Evolutionary conservation across 768 basidiomycete species (phyloP).

Genomic region (Suillus bovinus): DNA sequence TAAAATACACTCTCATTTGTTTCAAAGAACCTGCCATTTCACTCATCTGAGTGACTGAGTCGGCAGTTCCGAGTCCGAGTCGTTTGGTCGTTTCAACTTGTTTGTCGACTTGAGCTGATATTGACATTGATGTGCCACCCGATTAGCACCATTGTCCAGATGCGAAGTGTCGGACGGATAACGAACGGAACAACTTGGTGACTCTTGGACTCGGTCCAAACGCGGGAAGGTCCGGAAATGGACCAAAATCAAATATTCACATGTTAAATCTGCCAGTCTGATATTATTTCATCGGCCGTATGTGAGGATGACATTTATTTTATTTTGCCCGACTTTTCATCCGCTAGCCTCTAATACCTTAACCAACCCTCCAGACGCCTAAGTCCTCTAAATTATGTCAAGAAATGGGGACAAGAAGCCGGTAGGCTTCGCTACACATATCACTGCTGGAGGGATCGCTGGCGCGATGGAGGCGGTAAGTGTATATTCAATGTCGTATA

Average conservation of each 20-base stretch:
- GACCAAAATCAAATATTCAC: slow-evolving; percentile 26
- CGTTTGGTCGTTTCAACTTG: background rate
- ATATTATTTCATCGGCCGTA: slow-evolving; percentile 13
- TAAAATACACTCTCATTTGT: background rate
- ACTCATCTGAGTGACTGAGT: no score
- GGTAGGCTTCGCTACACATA: slow-evolving; percentile 84
- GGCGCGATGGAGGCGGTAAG: slow-evolving; percentile 91
- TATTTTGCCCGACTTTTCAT: background rate
- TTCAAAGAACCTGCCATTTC: background rate
- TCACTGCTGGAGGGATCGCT: slow-evolving; percentile 92
- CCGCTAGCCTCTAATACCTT: background rate
- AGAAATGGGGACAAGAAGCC: slow-evolving; percentile 66
- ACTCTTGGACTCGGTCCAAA: no score
- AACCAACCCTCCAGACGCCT: slow-evolving; percentile 6
- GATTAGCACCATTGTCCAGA: background rate
- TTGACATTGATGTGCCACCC: background rate
- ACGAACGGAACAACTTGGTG: no score
- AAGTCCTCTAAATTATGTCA: slow-evolving; percentile 42
- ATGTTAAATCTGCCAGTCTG: slow-evolving; percentile 25
- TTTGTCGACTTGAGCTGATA: background rate
- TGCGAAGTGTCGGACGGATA: slow-evolving; percentile 13
- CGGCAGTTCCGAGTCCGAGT: no score
- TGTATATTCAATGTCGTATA: background rate
- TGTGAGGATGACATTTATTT: slow-evolving; percentile 20
- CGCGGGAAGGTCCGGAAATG: slow-evolving; percentile 17